Base-by-base conservation (phyloP, 805 yeast species). In the Metschnikowia proteae region DNA sequence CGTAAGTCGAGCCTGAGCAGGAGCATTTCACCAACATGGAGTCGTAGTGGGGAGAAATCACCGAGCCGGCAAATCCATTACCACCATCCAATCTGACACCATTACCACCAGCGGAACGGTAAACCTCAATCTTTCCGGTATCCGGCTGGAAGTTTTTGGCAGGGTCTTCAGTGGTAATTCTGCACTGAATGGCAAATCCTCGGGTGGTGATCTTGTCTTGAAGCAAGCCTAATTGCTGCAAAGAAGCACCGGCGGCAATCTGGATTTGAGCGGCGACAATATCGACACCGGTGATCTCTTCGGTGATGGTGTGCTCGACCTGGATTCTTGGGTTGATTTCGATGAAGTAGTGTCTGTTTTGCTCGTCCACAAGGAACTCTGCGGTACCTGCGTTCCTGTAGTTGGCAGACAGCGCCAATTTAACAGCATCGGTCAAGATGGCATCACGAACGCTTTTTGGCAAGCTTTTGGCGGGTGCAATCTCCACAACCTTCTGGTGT, bases 41-140 rank as follows among this genome's bases (percentile, higher is more conserved):
- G 73, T 92, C 99, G 73, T 92, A 92, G 72, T 89, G 96, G 37
- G 99, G 99, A 31, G 96, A 85, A 59, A 92, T 94, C 57, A 94
- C 83, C 23, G 97, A 87, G 56, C 99, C 99, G 9, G 96, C 96
- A 68, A 89, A 92, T 3, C 97, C 97, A 67, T 92, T 92, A 73
- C 98, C 98, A 75, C 99, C 99, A 64, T 92, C 99, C 60, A 94
- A 79, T 75, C 99, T 84, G 42, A 94, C 97, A 70, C 99, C 99
- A 65, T 94, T 94, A 78, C 99, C 99, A 73, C 99, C 99, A 23
- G 98, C 88, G 40, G 97, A 90, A 70, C 98, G 83, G 77, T 92
- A 92, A 40, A 92, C 99, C 71, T 92, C 99, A 61, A 92, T 86
- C 71, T 91, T 90, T 66, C 99, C 99, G 3, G 98, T 94, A 67